Evolutionary conservation across 208 protist species (phyloP).

Genomic region (Histomonas meleagridis): DNA sequence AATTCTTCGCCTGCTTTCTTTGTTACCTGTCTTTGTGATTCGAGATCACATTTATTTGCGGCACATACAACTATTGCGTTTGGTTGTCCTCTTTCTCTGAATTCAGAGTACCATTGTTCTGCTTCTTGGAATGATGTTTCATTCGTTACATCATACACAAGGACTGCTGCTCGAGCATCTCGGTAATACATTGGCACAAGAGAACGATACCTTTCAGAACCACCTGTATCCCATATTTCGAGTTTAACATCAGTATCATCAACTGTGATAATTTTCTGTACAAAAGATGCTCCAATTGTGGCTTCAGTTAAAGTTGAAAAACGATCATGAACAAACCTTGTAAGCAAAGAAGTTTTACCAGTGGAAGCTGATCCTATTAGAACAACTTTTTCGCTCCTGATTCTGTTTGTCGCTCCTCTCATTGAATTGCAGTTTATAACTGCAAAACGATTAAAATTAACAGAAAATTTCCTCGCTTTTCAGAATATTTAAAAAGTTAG

Average conservation of each 20-base stretch:
- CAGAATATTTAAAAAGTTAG: too few relatives aligned
- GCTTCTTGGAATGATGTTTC: neutral
- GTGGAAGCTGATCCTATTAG: neutral
- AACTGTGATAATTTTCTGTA: neutral
- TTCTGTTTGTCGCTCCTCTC: too few relatives aligned
- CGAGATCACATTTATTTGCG: constrained; percentile 31
- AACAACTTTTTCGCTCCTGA: constrained; percentile 24
- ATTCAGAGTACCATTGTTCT: neutral
- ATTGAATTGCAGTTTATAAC: too few relatives aligned
- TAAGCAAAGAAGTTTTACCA: neutral
- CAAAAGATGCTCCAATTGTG: constrained; percentile 31
- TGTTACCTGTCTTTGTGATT: neutral
- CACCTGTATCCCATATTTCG: constrained; percentile 36
- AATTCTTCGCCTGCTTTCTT: neutral
- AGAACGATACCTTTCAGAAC: neutral
- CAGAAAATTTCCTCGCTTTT: too few relatives aligned
- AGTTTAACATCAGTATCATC: neutral
- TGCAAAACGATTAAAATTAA: too few relatives aligned
- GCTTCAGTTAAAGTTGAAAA: neutral
- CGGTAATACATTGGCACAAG: constrained; percentile 31
- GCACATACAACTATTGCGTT: neutral
- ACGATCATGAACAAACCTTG: neutral
- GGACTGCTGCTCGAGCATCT: constrained; percentile 18
- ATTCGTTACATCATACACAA: constrained; percentile 28
- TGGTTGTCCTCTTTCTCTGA: neutral